phyloP scores from a whole-genome alignment of 768 basidiomycete genomes.

The Arthromyces matolae region DNA sequence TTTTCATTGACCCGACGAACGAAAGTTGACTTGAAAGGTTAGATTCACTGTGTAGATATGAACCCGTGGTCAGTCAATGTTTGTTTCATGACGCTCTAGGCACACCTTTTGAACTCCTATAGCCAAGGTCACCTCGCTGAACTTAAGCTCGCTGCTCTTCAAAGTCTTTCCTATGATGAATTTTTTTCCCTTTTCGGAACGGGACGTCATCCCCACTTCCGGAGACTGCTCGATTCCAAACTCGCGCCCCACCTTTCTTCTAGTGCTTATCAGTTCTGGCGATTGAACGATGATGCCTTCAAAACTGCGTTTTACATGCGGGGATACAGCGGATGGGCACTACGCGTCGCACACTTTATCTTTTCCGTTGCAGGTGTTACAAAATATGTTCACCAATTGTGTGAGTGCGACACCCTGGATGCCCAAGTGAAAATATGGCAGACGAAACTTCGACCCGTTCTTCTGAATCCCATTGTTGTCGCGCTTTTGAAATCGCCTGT shows the following conservation, averaged over 20 bases:
- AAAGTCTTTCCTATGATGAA: conserved; percentile 52
- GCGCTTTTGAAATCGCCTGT: conserved; percentile 48
- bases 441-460: conserved; percentile 53
- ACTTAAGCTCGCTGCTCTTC: conserved; percentile 68
- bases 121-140: conserved; percentile 77
- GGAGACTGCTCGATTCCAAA: conserved; percentile 51
- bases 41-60: conserved; percentile 73
- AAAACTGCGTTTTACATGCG: conserved; percentile 61
- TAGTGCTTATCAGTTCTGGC: conserved; percentile 76
- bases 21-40: conserved; percentile 6
- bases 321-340: conserved; percentile 67
- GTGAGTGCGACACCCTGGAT: conserved; percentile 46
- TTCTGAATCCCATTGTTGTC: conserved; percentile 56
- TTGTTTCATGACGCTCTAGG: background rate
- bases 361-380: conserved; percentile 59
- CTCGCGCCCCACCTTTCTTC: conserved; percentile 69
- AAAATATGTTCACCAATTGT: conserved; percentile 52
- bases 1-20: background rate
- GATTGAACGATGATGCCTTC: conserved; percentile 48
- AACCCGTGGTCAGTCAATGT: conserved; percentile 48
- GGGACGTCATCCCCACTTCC: conserved; percentile 59
- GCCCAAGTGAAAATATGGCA: conserved; percentile 66
- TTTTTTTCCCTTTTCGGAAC: conserved; percentile 68
- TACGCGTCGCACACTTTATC: conserved; percentile 55
- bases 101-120: background rate